Percentiles rank a stretch among this genome's conserved stretches.
These are phyloP conservation scores for Parastagonospora avenae DNA, from an alignment of 2,329 filamentous ascomycete species.

Conservation along the genomic window DNA sequence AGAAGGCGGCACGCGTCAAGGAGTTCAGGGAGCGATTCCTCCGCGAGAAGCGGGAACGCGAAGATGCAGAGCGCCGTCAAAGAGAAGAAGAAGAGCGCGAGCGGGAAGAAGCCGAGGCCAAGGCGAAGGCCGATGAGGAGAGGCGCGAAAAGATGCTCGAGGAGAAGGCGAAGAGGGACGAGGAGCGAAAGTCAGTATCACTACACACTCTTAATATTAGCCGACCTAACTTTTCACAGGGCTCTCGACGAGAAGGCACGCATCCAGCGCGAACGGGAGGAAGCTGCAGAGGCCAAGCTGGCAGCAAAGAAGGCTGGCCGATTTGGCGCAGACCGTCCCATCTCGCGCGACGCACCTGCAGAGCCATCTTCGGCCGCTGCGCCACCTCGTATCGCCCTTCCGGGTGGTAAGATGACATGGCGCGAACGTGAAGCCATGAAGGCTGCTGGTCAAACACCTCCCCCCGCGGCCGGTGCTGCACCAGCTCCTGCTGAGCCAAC, in stretches of 20 bases:
- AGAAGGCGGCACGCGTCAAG: constrained; percentile 85
- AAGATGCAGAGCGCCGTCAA: constrained; percentile 78
- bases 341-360: constrained; percentile 44
- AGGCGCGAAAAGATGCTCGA: constrained; percentile 74
- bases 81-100: constrained; percentile 86
- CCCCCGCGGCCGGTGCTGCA: constrained; percentile 41
- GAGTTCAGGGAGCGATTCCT: constrained; percentile 83
- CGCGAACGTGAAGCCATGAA: constrained; percentile 70
- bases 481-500: constrained; percentile 37
- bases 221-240: constrained; percentile 51
- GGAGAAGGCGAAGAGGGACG: constrained; percentile 66
- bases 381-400: constrained; percentile 66
- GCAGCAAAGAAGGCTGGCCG: constrained; percentile 62
- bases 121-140: constrained; percentile 77
- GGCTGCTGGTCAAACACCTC: constrained; percentile 33
- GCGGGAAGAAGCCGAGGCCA: constrained; percentile 83
- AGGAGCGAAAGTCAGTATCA: constrained; percentile 61
- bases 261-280: constrained; percentile 79
- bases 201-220: constrained; percentile 7
- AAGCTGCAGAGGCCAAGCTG: constrained; percentile 81
- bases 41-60: constrained; percentile 80
- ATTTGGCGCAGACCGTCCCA: constrained; percentile 44
- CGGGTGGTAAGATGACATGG: constrained; percentile 70
- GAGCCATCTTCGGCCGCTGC: constrained; percentile 50
- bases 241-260: constrained; percentile 67